These are phyloP conservation scores for Malassezia japonica DNA, from an alignment of 1,284 basidiomycete species.

Conservation along the genomic window DNA sequence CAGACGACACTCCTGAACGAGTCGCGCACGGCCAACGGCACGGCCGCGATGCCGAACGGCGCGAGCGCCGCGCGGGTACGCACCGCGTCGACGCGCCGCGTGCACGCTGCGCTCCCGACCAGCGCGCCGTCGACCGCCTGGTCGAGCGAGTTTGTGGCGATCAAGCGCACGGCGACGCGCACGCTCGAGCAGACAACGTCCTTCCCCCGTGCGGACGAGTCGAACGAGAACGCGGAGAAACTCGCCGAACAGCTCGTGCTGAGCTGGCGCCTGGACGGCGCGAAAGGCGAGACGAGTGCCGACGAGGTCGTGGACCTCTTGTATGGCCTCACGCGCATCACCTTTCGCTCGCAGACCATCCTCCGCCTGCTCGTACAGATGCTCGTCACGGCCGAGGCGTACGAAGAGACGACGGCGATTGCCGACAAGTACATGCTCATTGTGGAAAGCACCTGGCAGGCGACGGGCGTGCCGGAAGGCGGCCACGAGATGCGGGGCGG, in stretches of 20 bases:
- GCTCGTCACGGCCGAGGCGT: slow-evolving; percentile 38
- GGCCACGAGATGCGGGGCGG: slow-evolving; percentile 5
- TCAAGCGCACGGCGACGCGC: slow-evolving; percentile 22
- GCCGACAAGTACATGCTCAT: slow-evolving; percentile 37
- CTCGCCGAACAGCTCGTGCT: slow-evolving; percentile 73
- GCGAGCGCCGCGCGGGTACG: slow-evolving; percentile 1
- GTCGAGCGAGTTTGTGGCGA: slow-evolving; percentile 35
- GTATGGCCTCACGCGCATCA: slow-evolving; percentile 34
- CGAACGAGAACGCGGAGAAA: slow-evolving; percentile 69
- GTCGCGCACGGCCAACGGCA: slow-evolving; percentile 20
- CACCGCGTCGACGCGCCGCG: slow-evolving; percentile 37
- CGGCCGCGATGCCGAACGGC: slow-evolving; percentile 17
- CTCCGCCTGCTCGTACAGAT: slow-evolving; percentile 31
- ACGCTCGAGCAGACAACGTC: slow-evolving; percentile 52
- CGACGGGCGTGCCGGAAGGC: slow-evolving; percentile 18
- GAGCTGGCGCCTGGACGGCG: slow-evolving; percentile 59
- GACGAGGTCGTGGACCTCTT: slow-evolving; percentile 42
- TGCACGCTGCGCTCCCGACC: slow-evolving; percentile 20
- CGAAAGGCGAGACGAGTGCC: slow-evolving; percentile 32
- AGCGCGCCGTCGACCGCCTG: slow-evolving; percentile 28
- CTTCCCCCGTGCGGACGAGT: slow-evolving; percentile 75
- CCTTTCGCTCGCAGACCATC: slow-evolving; percentile 43
- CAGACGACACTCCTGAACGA: slow-evolving; percentile 35
- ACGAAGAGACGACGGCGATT: slow-evolving; percentile 34
- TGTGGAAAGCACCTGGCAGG: slow-evolving; percentile 41